These are phyloP conservation scores for Paxillus rubicundulus DNA, from an alignment of 768 basidiomycete species.

Conservation along the genomic window DNA sequence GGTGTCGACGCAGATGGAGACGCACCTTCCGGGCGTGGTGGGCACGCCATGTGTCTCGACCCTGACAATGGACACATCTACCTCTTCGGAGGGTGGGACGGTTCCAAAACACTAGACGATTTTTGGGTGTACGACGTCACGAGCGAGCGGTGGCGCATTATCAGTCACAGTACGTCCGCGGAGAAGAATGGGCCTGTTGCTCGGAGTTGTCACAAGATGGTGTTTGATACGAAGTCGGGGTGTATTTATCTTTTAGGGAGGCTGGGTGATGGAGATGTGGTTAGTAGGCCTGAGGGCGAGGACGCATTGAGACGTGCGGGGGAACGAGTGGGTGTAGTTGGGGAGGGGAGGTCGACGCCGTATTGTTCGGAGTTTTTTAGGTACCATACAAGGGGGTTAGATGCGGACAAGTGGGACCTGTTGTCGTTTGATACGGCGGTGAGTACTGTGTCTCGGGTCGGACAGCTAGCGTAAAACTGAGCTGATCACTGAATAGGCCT, in stretches of 20 bases:
- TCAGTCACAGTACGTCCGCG: slow-evolving; percentile 52
- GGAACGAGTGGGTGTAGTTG: slow-evolving; percentile 14
- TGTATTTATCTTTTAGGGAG: slow-evolving; percentile 73
- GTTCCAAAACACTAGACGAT: slow-evolving; percentile 68
- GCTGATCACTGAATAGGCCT: slow-evolving; percentile 36
- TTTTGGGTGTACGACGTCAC: slow-evolving; percentile 72
- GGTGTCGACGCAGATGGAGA: slow-evolving; percentile 65
- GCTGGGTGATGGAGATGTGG: slow-evolving; percentile 54
- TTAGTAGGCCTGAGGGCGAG: slow-evolving; percentile 25
- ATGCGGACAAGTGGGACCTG: slow-evolving; percentile 70
- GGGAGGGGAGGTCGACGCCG: slow-evolving; percentile 21
- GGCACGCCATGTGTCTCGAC: slow-evolving; percentile 83
- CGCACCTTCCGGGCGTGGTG: slow-evolving; percentile 64
- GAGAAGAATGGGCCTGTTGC: slow-evolving; percentile 68
- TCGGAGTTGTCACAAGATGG: slow-evolving; percentile 80
- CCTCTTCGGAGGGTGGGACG: slow-evolving; percentile 79
- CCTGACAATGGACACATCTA: slow-evolving; percentile 60
- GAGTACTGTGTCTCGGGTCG: slow-evolving; percentile 18
- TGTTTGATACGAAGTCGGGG: slow-evolving; percentile 68
- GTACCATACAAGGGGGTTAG: slow-evolving; percentile 63
- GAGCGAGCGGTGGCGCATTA: slow-evolving; percentile 56
- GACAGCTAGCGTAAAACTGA: background rate
- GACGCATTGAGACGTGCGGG: slow-evolving; percentile 36
- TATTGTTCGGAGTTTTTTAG: slow-evolving; percentile 72
- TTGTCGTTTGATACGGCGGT: slow-evolving; percentile 68